Percentiles rank a stretch among this genome's conserved stretches.
These are phyloP conservation scores for Chalciporus sphaerocephalus DNA, from an alignment of 768 basidiomycete genomes.

Conservation along the genomic window DNA sequence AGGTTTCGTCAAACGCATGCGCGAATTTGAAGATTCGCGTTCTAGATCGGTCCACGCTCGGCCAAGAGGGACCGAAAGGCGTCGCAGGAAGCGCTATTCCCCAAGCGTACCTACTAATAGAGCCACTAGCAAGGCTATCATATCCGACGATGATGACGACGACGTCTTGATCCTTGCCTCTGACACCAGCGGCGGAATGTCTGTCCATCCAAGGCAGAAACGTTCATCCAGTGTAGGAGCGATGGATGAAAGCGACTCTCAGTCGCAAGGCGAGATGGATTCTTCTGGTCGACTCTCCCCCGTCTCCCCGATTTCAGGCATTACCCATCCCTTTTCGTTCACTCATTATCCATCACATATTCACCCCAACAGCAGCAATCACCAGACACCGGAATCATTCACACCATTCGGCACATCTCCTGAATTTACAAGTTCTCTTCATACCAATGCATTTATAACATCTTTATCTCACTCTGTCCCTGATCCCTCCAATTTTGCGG, in stretches of 20 bases:
- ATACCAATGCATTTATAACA: slow-evolving; percentile 28
- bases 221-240: slow-evolving; percentile 44
- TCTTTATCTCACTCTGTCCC: slow-evolving; percentile 18
- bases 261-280: slow-evolving; percentile 9
- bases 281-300: slow-evolving; percentile 23
- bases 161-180: slow-evolving; percentile 52
- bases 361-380: slow-evolving; percentile 11
- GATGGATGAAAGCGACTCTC: slow-evolving; percentile 37
- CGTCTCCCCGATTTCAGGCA: slow-evolving; percentile 13
- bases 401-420: slow-evolving; percentile 27
- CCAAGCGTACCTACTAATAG: slow-evolving; percentile 18
- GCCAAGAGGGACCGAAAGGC: slow-evolving; percentile 38
- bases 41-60: slow-evolving; percentile 38
- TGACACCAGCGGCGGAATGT: slow-evolving; percentile 20
- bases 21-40: slow-evolving; percentile 59
- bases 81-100: slow-evolving; percentile 40
- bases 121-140: slow-evolving; percentile 16
- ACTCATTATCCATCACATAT: slow-evolving; percentile 10
- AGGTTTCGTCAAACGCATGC: slow-evolving; percentile 67
- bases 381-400: slow-evolving; percentile 11
- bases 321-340: slow-evolving; percentile 14
- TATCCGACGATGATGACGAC: slow-evolving; percentile 44
- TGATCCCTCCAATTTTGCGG: slow-evolving; percentile 11
- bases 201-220: slow-evolving; percentile 30
- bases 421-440: slow-evolving; percentile 19